These are phyloP conservation scores for Coelastrella sp. DNA, from an alignment of 139 green algal genomes.

Conservation along the genomic window DNA sequence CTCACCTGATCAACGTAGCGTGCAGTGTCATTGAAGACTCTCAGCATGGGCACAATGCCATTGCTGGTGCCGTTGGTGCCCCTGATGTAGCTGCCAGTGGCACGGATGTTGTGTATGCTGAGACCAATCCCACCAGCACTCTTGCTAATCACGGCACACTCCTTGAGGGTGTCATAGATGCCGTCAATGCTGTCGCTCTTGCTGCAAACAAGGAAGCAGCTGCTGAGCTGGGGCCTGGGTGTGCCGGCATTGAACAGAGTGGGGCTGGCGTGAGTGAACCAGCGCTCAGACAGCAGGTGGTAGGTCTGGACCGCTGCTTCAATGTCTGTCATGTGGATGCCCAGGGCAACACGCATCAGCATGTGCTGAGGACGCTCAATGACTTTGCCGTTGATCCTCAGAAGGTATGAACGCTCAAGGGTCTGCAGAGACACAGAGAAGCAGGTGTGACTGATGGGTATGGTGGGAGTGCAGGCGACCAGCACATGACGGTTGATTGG, in stretches of 20 bases:
- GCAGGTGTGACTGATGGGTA: not conserved
- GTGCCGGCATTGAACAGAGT: constrained; percentile 99
- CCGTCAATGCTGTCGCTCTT: constrained; percentile 94
- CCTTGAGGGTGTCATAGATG: constrained; percentile 99
- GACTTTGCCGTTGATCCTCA: constrained; percentile 95
- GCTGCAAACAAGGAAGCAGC: constrained; percentile 97
- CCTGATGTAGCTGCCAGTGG: constrained; percentile 95
- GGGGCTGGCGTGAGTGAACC: constrained; percentile 98
- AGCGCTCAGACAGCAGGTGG: constrained; percentile 91
- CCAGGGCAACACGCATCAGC: constrained; percentile 98
- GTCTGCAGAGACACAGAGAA: constrained; percentile 70
- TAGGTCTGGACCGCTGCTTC: constrained; percentile 87
- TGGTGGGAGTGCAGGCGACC: too few species aligned
- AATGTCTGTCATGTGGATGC: constrained; percentile 88
- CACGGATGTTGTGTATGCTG: constrained; percentile 96
- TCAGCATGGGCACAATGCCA: constrained; percentile 99
- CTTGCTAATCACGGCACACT: constrained; percentile 98
- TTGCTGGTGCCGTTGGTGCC: constrained; percentile 99
- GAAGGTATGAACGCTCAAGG: constrained; percentile 98
- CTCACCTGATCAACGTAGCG: constrained; percentile 75
- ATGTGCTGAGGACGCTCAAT: constrained; percentile 99
- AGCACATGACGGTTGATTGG: too few species aligned
- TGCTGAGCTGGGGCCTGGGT: constrained; percentile 91
- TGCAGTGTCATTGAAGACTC: constrained; percentile 99
- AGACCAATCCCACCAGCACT: constrained; percentile 96